Conservation (phyloP, 371 early-diverging fungal species). For the Mucor plumbeus region DNA sequence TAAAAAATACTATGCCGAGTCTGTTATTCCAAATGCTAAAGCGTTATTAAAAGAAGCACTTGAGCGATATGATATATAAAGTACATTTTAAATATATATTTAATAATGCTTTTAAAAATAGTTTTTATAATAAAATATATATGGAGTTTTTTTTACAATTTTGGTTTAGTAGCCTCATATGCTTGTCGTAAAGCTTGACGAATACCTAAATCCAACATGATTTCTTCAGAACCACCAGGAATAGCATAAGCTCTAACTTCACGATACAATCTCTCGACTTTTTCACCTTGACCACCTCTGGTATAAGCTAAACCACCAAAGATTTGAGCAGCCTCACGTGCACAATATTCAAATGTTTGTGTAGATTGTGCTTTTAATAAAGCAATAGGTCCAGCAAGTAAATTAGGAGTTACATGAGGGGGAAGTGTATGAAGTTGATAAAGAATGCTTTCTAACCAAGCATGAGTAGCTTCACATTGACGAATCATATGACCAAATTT, state of each 20-base stretch:
- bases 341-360: slow-evolving; percentile 77
- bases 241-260: slow-evolving; percentile 42
- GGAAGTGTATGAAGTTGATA: slow-evolving; percentile 71
- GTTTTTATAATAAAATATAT: too few relatives aligned
- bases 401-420: slow-evolving; percentile 65
- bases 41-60: not conserved
- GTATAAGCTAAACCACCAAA: slow-evolving; percentile 68
- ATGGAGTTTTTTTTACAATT: not conserved
- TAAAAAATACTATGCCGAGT: not conserved
- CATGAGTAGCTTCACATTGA: slow-evolving; percentile 86
- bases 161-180: not conserved
- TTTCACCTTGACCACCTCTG: slow-evolving; percentile 81
- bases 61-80: not conserved
- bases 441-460: slow-evolving; percentile 80
- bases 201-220: slow-evolving; percentile 81
- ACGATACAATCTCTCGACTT: slow-evolving; percentile 85
- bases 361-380: slow-evolving; percentile 87
- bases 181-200: slow-evolving; percentile 56
- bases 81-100: too few relatives aligned
- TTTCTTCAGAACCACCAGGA: slow-evolving; percentile 62
- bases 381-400: slow-evolving; percentile 88
- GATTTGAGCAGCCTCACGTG: too few relatives aligned
- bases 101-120: too few relatives aligned
- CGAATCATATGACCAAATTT: slow-evolving; percentile 81
- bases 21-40: not conserved